Percentiles rank a stretch among this genome's conserved stretches.
Conservation (phyloP, 2,329 filamentous ascomycete genomes). For the Fusarium anthophilum region DNA sequence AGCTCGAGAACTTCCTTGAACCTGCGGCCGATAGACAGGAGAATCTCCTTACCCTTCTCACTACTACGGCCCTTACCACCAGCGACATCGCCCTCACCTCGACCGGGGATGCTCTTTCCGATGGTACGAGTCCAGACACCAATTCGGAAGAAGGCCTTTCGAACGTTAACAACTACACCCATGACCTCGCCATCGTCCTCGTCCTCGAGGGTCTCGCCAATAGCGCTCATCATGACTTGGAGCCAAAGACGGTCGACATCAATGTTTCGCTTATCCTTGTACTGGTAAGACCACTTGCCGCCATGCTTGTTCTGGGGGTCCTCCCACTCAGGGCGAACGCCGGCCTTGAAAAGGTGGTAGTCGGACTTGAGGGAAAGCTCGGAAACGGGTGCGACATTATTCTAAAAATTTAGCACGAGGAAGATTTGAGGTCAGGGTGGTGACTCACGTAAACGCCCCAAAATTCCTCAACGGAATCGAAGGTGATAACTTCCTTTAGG, state of each 20-base stretch:
- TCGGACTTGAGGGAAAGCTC: conserved; percentile 97
- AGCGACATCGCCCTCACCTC: conserved; percentile 76
- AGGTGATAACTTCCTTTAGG: conserved; percentile 97
- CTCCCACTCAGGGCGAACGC: conserved; percentile 98
- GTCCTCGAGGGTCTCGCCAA: conserved; percentile 96
- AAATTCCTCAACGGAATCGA: conserved; percentile 98
- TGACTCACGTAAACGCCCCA: conserved; percentile 96
- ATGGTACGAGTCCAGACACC: conserved; percentile 97
- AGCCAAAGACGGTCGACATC: conserved; percentile 97
- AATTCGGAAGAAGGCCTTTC: conserved; percentile 97
- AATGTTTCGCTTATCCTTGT: conserved; percentile 93
- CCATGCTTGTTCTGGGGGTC: conserved; percentile 99
- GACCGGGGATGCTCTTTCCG: conserved; percentile 81
- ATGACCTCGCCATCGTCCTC: conserved; percentile 97
- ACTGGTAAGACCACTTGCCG: conserved; percentile 98
- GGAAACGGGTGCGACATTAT: conserved; percentile 97
- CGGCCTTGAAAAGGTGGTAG: conserved; percentile 99
- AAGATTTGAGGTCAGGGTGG: neutral
- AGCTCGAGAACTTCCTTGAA: conserved; percentile 95
- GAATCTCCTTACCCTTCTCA: conserved; percentile 86
- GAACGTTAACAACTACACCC: conserved; percentile 98
- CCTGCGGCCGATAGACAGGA: conserved; percentile 83
- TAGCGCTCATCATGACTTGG: conserved; percentile 94
- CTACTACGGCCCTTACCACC: conserved; percentile 79
- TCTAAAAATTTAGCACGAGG: conserved; percentile 63